phyloP scores from a whole-genome alignment of 352 stramenopile genomes.

The Elongisporangium undulatum region DNA sequence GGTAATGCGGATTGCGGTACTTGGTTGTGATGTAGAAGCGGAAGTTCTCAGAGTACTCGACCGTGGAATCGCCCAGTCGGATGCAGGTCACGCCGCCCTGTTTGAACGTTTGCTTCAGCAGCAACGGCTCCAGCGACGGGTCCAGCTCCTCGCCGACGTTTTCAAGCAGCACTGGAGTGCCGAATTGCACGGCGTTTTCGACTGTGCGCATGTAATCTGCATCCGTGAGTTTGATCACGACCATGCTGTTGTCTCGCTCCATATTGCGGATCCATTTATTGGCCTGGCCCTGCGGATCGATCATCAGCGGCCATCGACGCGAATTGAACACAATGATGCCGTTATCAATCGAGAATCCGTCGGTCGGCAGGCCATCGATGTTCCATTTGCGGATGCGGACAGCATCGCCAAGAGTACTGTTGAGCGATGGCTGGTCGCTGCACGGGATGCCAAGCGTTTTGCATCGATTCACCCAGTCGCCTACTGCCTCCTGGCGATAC shows the following conservation, averaged over 20 bases:
- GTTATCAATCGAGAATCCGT: conserved; percentile 94
- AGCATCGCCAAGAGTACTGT: conserved; percentile 86
- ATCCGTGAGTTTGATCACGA: conserved; percentile 93
- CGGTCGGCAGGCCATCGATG: conserved; percentile 92
- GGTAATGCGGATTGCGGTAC: conserved; percentile 91
- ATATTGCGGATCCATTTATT: conserved; percentile 97
- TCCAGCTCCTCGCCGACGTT: conserved; percentile 93
- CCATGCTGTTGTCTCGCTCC: conserved; percentile 86
- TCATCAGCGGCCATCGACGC: conserved; percentile 93
- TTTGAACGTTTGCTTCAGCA: conserved; percentile 94
- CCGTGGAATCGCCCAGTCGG: conserved; percentile 88
- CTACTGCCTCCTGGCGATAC: conserved; percentile 72
- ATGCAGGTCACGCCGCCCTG: conserved; percentile 91
- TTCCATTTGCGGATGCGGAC: conserved; percentile 94
- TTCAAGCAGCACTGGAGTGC: conserved; percentile 89
- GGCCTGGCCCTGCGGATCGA: conserved; percentile 93
- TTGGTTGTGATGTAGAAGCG: conserved; percentile 96
- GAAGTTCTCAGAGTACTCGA: conserved; percentile 91
- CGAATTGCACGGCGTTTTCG: conserved; percentile 93
- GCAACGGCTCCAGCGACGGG: conserved; percentile 89
- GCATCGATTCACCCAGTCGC: conserved; percentile 73
- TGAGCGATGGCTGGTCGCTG: conserved; percentile 82
- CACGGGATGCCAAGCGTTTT: conserved; percentile 80
- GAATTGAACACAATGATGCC: conserved; percentile 94
- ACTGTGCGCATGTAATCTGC: conserved; percentile 91